Evolutionary conservation across 2,329 filamentous ascomycete species (phyloP), one percentile per base, ranked within the genome.

Genomic region (Macrophomina phaseolina): DNA sequence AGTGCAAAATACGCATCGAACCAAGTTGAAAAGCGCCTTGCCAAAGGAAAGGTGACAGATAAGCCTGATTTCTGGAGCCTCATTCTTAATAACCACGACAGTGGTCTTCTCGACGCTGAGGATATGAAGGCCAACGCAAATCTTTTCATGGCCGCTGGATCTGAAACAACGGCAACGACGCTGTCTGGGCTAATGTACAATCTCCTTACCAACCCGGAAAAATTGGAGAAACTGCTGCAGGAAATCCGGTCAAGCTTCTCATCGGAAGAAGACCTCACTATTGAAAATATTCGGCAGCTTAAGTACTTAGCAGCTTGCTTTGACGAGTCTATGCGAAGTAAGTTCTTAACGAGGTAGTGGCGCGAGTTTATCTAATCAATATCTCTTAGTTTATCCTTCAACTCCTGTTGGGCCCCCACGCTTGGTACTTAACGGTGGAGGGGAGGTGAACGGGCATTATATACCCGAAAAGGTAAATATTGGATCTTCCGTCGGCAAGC

Each of bases 91-190:
- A 38, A 40, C 18, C 5, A 32, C n/a, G 40, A 61, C 7, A 42
- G 38, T 23, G 28, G 46, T 1, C 8, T 28, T 12, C 18, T 61
- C 14, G 38, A 36, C 32, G 6, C 5, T 2, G 32, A 36, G 7
- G 56, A 61, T 5, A 56, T 56, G 52, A 36, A 56, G 32, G 36
- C 32, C 16, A 56, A 36, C 9, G 30, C 52, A 0, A 56, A 40
- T 14, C 32, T 40, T 5, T 40, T 56, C 52, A 73, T 78, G 12
- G 69, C 76, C 16, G 80, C 75, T 2, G 81, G 80, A 0, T 76
- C 74, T 1, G 79, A 81, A 53, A 82, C 80, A 0, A 81, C 79
- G 0, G 78, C 80, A 1, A 78, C 79, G 0, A 69, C 76, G 11
- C 68, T 82, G 3, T 70, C 73, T 0, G 80, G 79, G 1, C 70